A percentile compares a stretch with the other conserved stretches of the same genome.
Conservation (phyloP, 2,329 filamentous ascomycete species). For the Aspergillus ibericus region DNA sequence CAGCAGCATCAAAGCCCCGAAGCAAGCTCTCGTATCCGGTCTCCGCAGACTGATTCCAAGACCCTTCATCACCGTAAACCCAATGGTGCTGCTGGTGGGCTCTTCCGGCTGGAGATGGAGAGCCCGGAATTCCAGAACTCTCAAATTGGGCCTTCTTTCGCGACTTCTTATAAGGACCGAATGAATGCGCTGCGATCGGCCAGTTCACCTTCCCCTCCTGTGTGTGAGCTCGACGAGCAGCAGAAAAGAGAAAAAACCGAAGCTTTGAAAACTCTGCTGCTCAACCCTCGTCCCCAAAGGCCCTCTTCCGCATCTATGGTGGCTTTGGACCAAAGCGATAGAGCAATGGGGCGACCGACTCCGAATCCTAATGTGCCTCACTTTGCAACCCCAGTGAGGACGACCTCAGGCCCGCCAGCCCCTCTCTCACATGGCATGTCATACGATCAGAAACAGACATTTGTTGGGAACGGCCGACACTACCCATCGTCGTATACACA, state of each 20-base stretch:
- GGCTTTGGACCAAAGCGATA: conserved; percentile 19
- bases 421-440: conserved; percentile 21
- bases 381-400: conserved; percentile 33
- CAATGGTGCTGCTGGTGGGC: conserved; percentile 52
- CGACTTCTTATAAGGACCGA: conserved; percentile 54
- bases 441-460: conserved; percentile 17
- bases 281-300: conserved; percentile 44
- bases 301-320: conserved; percentile 34
- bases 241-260: conserved; percentile 46
- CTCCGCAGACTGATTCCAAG: conserved; percentile 47
- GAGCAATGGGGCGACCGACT: conserved; percentile 19
- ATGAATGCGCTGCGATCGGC: conserved; percentile 46
- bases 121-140: conserved; percentile 53
- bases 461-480: conserved; percentile 19
- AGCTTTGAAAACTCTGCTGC: conserved; percentile 47
- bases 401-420: conserved; percentile 36
- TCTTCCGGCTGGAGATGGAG: conserved; percentile 70
- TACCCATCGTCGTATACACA: conserved; percentile 25
- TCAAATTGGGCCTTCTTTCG: conserved; percentile 65
- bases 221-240: conserved; percentile 35
- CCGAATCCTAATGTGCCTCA: conserved; percentile 26
- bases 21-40: conserved; percentile 48
- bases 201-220: conserved; percentile 33
- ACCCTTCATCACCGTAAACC: conserved; percentile 44
- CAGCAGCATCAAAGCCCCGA: conserved; percentile 52